Evolutionary conservation across 2,329 filamentous ascomycete species (phyloP), one percentile per base, ranked within the genome.

Genomic region (Phialophora tarda): DNA sequence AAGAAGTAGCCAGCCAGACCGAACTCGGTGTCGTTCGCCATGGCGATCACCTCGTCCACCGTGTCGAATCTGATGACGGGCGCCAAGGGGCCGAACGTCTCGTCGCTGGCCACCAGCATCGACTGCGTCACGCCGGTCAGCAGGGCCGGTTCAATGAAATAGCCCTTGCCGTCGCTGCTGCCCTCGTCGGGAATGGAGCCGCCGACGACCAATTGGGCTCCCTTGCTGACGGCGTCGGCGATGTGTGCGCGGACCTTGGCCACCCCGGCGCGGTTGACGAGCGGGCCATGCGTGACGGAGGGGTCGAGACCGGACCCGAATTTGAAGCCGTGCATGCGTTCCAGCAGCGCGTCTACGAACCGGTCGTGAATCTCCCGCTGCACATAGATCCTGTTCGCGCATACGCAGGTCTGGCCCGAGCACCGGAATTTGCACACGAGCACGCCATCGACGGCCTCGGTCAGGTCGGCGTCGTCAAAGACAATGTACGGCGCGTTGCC

Each of bases 281-380:
- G 81, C 24, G 92, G 91, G 1, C 92, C 92, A 75, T 94, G 91
- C 0, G 91, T 95, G 62, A 87, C 83, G 68, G 85, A 86, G 53
- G 87, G 79, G 1, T 85, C 85, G 78, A 91, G 93, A 3, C 91
- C 91, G 71, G 87, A 83, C 62, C 92, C 92, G 62, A 94, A 88
- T 74, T 86, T 89, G 83, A 95, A 93, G n/a, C 76, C 79, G 73
- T 85, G 85, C 55, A 94, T 91, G 76, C 91, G 89, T 68, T 87
- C 89, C 34, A 88, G 86, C 70, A 95, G 88, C 60, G 85, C 87
- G 53, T 81, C 73, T 3, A 86, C 85, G 71, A 95, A 95, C 34
- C 84, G 81, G 73, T 93, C 90, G 79, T 94, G 92, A 77, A 95
- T 86, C 65, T 88, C 88, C 30, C 83, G 82, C 77, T 96, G 91